A percentile compares a stretch with the other conserved stretches of the same genome.
Conservation (phyloP, 108 stramenopile species). For the Skeletonema menzelii region DNA sequence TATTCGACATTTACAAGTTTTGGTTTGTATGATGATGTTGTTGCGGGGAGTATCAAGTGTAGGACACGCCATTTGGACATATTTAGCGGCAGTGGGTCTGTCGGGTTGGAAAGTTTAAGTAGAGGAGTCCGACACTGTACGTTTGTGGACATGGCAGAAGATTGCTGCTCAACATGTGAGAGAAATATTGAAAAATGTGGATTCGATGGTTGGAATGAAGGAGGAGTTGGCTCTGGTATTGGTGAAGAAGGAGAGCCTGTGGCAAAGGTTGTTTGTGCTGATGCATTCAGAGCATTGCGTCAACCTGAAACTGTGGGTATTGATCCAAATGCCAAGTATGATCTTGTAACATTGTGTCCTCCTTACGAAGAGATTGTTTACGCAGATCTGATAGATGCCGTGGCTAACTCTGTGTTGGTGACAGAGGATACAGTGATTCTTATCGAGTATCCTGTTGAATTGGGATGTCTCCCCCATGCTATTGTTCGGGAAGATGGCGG, state of each 20-base stretch:
- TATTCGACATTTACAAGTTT: slow-evolving; percentile 88
- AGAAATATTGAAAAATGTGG: slow-evolving; percentile 80
- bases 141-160: slow-evolving; percentile 78
- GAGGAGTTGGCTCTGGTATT: slow-evolving; percentile 28
- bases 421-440: slow-evolving; percentile 88
- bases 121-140: slow-evolving; percentile 89
- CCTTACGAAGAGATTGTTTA: slow-evolving; percentile 97
- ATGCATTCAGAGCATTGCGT: slow-evolving; percentile 82
- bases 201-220: slow-evolving; percentile 54
- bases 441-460: slow-evolving; percentile 94
- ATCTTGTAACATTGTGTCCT: slow-evolving; percentile 91
- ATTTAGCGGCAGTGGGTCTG: slow-evolving; percentile 92
- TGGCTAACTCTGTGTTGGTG: slow-evolving; percentile 75
- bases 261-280: slow-evolving; percentile 75
- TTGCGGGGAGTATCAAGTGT: slow-evolving; percentile 13
- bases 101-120: slow-evolving; percentile 91
- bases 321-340: slow-evolving; percentile 59
- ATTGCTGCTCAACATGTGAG: slow-evolving; percentile 70
- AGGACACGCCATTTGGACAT: slow-evolving; percentile 85
- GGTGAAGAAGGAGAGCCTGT: slow-evolving; percentile 43
- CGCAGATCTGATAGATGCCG: slow-evolving; percentile 81
- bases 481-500: slow-evolving; percentile 66
- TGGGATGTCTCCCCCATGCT: slow-evolving; percentile 88
- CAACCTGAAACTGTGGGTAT: slow-evolving; percentile 84
- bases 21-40: slow-evolving; percentile 76